A percentile compares a stretch with the other conserved stretches of the same genome.
These are phyloP conservation scores for Tuber melanosporum DNA, from an alignment of 495 filamentous ascomycete genomes.

Conservation along the genomic window DNA sequence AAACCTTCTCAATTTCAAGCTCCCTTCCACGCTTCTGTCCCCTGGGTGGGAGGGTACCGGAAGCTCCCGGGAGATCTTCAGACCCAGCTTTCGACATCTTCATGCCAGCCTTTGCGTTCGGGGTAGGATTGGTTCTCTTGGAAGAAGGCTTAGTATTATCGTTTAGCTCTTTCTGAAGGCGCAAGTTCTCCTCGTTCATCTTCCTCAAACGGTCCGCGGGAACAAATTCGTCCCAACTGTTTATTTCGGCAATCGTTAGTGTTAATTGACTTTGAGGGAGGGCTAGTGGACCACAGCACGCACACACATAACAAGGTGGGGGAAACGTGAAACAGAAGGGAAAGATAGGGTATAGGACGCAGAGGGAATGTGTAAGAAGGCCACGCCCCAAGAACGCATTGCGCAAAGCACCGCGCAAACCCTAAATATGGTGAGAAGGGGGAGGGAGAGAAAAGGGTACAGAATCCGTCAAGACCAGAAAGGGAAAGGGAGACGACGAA, in stretches of 20 bases:
- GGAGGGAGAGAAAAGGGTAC: background rate
- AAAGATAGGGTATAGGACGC: background rate
- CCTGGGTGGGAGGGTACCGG: conserved; percentile 46
- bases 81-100: conserved; percentile 39
- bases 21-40: conserved; percentile 58
- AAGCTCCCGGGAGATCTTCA: conserved; percentile 44
- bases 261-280: background rate
- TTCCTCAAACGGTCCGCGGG: conserved; percentile 89
- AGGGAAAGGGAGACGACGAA: conserved; percentile 47
- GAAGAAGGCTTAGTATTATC: conserved; percentile 38
- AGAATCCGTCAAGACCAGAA: background rate
- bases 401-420: background rate
- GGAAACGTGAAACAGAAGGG: background rate
- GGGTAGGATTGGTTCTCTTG: conserved; percentile 29
- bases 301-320: background rate
- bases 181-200: conserved; percentile 80
- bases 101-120: conserved; percentile 30
- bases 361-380: background rate
- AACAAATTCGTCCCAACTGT: conserved; percentile 97
- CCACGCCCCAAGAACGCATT: background rate
- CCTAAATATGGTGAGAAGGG: background rate
- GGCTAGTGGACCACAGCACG: background rate
- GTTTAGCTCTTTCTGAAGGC: conserved; percentile 41
- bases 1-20: conserved; percentile 42
- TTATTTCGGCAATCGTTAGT: background rate